phyloP scores from a whole-genome alignment of 2,329 filamentous ascomycete genomes.

The Neofusicoccum umdonicola region DNA sequence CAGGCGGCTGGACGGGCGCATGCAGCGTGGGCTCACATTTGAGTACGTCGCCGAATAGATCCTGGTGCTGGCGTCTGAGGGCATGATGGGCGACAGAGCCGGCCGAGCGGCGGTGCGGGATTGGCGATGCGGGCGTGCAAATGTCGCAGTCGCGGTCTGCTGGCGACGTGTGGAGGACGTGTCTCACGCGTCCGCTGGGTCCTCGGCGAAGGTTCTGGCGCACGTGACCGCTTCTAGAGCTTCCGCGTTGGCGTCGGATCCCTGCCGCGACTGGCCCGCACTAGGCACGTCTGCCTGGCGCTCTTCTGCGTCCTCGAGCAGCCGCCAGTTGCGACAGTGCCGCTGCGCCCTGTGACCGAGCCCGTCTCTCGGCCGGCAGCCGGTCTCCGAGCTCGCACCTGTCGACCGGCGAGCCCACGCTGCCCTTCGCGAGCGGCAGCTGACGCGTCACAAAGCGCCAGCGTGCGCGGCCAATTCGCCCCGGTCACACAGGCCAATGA shows the following conservation, averaged over 20 bases:
- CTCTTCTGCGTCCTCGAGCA: too few species aligned
- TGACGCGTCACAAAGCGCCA: constrained; percentile 6
- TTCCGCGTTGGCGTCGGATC: not conserved
- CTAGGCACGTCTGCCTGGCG: too few species aligned
- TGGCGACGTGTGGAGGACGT: constrained; percentile 4
- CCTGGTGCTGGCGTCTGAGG: constrained; percentile 40
- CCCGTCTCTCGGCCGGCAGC: not conserved
- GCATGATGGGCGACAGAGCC: constrained; percentile 27
- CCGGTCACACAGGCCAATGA: constrained; percentile 1
- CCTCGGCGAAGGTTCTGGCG: not conserved
- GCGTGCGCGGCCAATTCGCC: constrained; percentile 2
- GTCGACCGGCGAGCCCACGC: not conserved
- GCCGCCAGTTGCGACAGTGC: too few species aligned
- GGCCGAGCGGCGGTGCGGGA: not conserved
- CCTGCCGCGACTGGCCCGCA: not conserved
- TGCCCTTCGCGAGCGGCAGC: not conserved
- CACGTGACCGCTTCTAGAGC: not conserved
- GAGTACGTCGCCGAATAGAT: constrained; percentile 67
- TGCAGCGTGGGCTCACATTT: constrained; percentile 44
- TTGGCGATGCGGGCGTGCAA: not conserved
- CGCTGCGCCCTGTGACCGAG: not conserved
- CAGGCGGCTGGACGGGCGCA: not conserved
- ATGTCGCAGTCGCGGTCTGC: not conserved
- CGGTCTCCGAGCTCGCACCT: not conserved
- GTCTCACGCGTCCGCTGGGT: not conserved